Base-by-base conservation (phyloP, 768 basidiomycete genomes). In the Hygrocybe coccinea region DNA sequence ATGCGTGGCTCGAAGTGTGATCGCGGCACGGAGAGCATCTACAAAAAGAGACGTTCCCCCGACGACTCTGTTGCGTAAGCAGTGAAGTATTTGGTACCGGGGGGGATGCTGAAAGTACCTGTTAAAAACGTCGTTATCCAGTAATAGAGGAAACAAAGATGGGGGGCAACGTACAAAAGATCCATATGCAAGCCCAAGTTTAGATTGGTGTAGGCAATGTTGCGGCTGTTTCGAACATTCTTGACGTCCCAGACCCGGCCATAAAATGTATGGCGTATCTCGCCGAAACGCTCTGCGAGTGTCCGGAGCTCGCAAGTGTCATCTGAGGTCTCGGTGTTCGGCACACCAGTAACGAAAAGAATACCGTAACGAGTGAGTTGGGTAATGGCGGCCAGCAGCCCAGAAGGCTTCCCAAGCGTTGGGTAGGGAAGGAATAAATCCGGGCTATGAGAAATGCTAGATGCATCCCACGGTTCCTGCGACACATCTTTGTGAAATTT, bases 201-300 rank as follows among this genome's bases (percentile, higher is more conserved):
- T 22, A 97, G 76, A 67, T 93, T 85, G 11, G 95, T 99, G 67
- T 97, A 97, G 3, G 95, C 95, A 54, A 99, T 92, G 68, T 99
- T 99, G 60, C 77, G 80, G 64, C 89, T 89, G 54, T 90, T 77
- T 39, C 69, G 73, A 38, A 84, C 63, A 57, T 85, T 90, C 71
- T 83, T 82, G 24, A 98, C 95, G 67, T 97, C 84, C 92, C 93
- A 97, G 1, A 87, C 65, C 44, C 79, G 75, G 0, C 95, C 95
- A 61, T 99, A 99, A 68, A 97, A 95, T 8, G 94, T 98, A 44
- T 79, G 74, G 24, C 92, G 76, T 24, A 97, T 75, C 59, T 90
- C 81, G 5, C 91, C 88, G 62, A 97, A 88, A 21, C 64, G 66
- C 24, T 76, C 72, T 1, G 83, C 90, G 2, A 97, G 74, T n/a